Evolutionary conservation across 305 asterid species (phyloP).

Genomic region (Solanum hybrid): DNA sequence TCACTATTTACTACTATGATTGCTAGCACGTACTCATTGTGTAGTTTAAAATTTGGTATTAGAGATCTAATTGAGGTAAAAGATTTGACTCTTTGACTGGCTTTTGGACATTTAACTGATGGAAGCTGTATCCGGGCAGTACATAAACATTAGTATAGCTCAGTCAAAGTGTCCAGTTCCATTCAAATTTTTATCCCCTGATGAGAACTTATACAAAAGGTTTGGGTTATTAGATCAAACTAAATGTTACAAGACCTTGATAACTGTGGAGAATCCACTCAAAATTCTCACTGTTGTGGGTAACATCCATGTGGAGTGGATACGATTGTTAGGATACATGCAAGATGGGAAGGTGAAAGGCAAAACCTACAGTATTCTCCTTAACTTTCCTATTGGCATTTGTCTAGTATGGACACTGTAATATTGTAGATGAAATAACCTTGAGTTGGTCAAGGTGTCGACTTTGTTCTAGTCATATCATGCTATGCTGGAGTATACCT

Average conservation of each 20-base stretch:
- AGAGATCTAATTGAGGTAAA: background rate
- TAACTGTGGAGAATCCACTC: background rate
- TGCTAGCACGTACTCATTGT: background rate
- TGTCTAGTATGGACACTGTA: background rate
- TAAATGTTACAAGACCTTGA: background rate
- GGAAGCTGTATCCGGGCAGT: background rate
- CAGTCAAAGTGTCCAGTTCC: background rate
- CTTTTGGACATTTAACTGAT: background rate
- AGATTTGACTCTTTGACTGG: background rate
- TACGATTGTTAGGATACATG: background rate
- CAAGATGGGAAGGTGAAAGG: background rate
- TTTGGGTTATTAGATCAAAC: background rate
- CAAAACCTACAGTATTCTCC: background rate
- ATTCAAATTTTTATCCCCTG: background rate
- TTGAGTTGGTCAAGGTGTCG: background rate
- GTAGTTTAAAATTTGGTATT: background rate
- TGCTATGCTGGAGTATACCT: background rate
- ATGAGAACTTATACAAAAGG: background rate
- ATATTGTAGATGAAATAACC: background rate
- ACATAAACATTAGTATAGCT: background rate
- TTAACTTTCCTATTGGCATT: background rate
- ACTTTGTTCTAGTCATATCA: background rate
- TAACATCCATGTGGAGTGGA: background rate
- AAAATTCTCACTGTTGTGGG: background rate
- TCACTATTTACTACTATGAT: background rate